Base-by-base conservation (phyloP, 192 early-diverging fungal species). In the Linnemannia hyalina region DNA sequence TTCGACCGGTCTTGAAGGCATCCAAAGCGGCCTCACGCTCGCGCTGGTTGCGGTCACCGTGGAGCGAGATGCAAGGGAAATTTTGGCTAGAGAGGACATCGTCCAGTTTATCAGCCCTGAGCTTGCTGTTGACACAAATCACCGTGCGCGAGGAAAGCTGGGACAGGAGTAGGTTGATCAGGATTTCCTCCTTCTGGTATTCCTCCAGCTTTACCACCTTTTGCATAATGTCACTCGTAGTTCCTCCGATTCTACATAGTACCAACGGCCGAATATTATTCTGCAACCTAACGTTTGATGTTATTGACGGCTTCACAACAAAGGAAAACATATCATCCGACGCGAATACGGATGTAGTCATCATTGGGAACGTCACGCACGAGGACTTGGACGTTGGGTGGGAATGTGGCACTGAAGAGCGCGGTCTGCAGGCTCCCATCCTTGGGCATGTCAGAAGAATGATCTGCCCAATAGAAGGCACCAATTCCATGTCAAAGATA, bases 401-500 rank as follows among this genome's bases (percentile, higher is more conserved):
- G 98, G 92, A 98, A 99, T 6, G 98, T 99, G 68, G 98, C 98
- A 80, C 94, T 95, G 89, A 98, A 99, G 97, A 99, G 97, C 71
- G 97, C 95, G 32, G 97, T 99, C 77, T 96, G 96, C 73, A 97
- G 92, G 70, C 88, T 77, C 69, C 86, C 89, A 57, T 95, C 90
- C 36, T 88, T 85, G 22, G 92, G 89, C 91, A 97, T 94, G 83
- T 97, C 95, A 90, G 77, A 55, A 70, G 87, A 32, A 98, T 95
- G 70, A 99, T 96, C 54, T 93, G 89, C 69, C 98, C 92, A 80
- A 99, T 97, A 80, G 96, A 93, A 29, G 93, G 91, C 90, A 98
- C 98, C 85, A 99, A 99, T 80, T 97, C 98, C 97, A 99, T 98
- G 88, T 98, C 98, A 83, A 99, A 91, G 94, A 97, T 97, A 74